Evolutionary conservation across 106 monocot genomes (phyloP).

Genomic region (Agapanthus africanus): DNA sequence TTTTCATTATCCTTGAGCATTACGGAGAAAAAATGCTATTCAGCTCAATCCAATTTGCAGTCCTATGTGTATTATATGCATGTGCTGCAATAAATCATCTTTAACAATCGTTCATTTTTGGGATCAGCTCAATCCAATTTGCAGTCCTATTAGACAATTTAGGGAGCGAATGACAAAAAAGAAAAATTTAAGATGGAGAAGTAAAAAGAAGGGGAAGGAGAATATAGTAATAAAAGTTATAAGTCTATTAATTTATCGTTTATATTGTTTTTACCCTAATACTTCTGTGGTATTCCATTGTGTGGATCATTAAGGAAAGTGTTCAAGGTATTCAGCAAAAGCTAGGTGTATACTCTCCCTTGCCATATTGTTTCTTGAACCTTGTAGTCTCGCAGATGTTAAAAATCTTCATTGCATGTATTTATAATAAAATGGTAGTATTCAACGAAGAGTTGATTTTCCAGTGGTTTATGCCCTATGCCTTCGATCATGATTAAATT

Average conservation of each 20-base stretch:
- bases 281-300: neutral
- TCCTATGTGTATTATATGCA: neutral
- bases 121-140: neutral
- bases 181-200: neutral
- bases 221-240: neutral
- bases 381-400: too few relatives aligned
- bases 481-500: neutral
- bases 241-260: neutral
- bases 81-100: neutral
- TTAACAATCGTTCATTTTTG: neutral
- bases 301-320: neutral
- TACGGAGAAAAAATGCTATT: neutral
- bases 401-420: too few relatives aligned
- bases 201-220: neutral
- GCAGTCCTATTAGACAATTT: neutral
- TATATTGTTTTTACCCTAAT: neutral
- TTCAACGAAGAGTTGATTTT: neutral
- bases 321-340: neutral
- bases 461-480: neutral
- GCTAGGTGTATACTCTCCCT: too few relatives aligned
- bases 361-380: too few relatives aligned
- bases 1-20: neutral
- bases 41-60: too few relatives aligned
- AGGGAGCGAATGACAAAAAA: neutral
- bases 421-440: too few relatives aligned